A percentile compares a stretch with the other conserved stretches of the same genome.
Conservation (phyloP, 2,329 filamentous ascomycete species). For the Hypocreales sp. region DNA sequence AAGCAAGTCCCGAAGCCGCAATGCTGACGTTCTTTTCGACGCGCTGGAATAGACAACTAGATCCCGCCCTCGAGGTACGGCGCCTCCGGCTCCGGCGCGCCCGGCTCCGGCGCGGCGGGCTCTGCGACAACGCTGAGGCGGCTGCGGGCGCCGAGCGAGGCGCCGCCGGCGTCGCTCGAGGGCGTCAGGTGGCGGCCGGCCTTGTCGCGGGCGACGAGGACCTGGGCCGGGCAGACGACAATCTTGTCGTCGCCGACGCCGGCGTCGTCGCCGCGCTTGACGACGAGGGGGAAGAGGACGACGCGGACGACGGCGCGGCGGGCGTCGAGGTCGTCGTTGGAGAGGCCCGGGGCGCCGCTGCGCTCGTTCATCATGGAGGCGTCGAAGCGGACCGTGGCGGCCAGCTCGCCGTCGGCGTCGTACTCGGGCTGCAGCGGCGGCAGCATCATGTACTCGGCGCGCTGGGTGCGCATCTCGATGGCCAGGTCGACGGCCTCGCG, state of each 20-base stretch:
- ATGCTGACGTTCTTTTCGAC: no score
- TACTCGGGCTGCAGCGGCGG: constrained; percentile 90
- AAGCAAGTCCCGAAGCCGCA: no score
- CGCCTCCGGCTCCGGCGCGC: no score
- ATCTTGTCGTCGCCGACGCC: constrained; percentile 87
- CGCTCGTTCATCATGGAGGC: constrained; percentile 90
- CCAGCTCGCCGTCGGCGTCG: constrained; percentile 79
- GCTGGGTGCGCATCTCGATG: constrained; percentile 93
- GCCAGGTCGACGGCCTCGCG: constrained; percentile 78
- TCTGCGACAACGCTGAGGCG: constrained; percentile 21
- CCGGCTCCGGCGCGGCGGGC: no score
- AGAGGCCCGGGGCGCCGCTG: constrained; percentile 40
- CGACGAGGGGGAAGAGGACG: constrained; percentile 88
- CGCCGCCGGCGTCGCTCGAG: constrained; percentile 36
- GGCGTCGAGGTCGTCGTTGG: constrained; percentile 68
- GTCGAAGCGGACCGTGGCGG: constrained; percentile 81
- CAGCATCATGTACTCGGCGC: constrained; percentile 97
- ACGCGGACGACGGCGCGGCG: constrained; percentile 69
- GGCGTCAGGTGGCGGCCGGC: constrained; percentile 24
- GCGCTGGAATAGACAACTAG: no score
- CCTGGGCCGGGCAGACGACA: constrained; percentile 88
- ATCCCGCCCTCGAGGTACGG: no score
- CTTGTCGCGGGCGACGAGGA: constrained; percentile 53
- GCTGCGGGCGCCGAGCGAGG: constrained; percentile 21
- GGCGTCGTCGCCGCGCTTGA: constrained; percentile 84